Base-by-base conservation (phyloP, 1,284 basidiomycete species). In the Ustilago vetiveriae region DNA sequence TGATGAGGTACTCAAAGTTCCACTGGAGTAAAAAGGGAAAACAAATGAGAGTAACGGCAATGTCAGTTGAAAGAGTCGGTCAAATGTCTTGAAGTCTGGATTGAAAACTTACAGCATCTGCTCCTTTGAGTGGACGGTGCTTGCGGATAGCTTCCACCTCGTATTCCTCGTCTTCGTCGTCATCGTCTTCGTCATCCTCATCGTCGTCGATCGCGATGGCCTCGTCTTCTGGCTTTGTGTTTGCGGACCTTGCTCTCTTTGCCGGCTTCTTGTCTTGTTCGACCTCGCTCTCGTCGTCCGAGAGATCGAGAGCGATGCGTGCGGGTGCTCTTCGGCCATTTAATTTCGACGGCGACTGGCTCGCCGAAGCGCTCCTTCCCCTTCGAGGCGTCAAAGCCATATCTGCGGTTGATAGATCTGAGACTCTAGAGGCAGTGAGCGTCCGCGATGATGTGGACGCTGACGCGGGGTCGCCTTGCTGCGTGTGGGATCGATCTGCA, bases 1-100 rank as follows among this genome's bases (percentile, higher is more conserved):
- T 74, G 67, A 74, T 60, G 4, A 51, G 22, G 30, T 74, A 74
- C 29, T 67, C 54, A 33, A 57, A 48, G 9, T 44, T 42, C 48
- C 60, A 54, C 55, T 71, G 35, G 35, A 26, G 13, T 33, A 17
- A 16, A 13, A 39, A 35, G 22, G 35, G 29, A 21, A n/a, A 46
- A 11, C 17, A 21, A 45, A 14, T n/a, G n/a, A n/a, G n/a, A n/a
- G n/a, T n/a, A n/a, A n/a, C n/a, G n/a, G n/a, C n/a, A n/a, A n/a
- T n/a, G n/a, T n/a, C n/a, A n/a, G n/a, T n/a, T n/a, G n/a, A n/a
- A n/a, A n/a, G n/a, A n/a, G n/a, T n/a, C n/a, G n/a, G n/a, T n/a
- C n/a, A n/a, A n/a, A n/a, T n/a, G 17, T 24, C 14, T 8, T 30
- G 29, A 30, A 8, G 29, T 30, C 10, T 30, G 38, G 22, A 32